phyloP scores from a whole-genome alignment of 352 stramenopile species.

The Globisporangium barbulae region DNA sequence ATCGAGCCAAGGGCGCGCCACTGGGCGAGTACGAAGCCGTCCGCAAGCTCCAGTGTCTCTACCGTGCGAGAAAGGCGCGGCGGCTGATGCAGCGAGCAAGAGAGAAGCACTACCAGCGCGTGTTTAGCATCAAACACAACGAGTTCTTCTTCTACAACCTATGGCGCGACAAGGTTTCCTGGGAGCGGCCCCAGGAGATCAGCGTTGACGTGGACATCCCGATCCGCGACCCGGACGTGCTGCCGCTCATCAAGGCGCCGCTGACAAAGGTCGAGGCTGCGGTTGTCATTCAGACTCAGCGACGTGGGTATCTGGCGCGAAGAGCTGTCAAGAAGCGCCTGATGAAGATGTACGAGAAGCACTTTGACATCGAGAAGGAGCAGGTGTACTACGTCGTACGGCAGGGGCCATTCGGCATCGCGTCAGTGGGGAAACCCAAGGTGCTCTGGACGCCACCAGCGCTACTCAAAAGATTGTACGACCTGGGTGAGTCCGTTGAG shows the following conservation, averaged over 20 bases:
- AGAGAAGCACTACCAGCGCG: conserved; percentile 62
- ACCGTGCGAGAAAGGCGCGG: conserved; percentile 44
- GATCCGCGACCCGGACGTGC: conserved; percentile 66
- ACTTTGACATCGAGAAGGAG: conserved; percentile 57
- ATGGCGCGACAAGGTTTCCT: conserved; percentile 47
- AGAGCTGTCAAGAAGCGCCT: conserved; percentile 28
- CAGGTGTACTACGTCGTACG: conserved; percentile 49
- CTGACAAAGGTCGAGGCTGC: conserved; percentile 54
- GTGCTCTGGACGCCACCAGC: conserved; percentile 28
- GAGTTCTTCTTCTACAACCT: conserved; percentile 81
- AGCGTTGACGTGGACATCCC: conserved; percentile 46
- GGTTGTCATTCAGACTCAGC: conserved; percentile 40
- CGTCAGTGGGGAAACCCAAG: conserved; percentile 14
- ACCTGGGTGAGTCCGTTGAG: conserved; percentile 64
- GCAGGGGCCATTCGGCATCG: conserved; percentile 10
- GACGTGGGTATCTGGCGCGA: conserved; percentile 29
- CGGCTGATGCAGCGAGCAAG: conserved; percentile 47
- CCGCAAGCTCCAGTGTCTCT: conserved; percentile 72
- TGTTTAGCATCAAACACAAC: conserved; percentile 75
- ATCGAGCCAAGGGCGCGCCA: conserved; percentile 27
- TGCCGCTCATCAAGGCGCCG: conserved; percentile 40
- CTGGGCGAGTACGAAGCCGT: conserved; percentile 74
- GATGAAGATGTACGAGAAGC: conserved; percentile 54
- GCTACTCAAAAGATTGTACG: conserved; percentile 50
- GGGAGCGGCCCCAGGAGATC: conserved; percentile 41